Percentiles rank a stretch among this genome's conserved stretches.
These are phyloP conservation scores for Ambrosiella xylebori DNA, from an alignment of 2,329 filamentous ascomycete species.

Conservation along the genomic window DNA sequence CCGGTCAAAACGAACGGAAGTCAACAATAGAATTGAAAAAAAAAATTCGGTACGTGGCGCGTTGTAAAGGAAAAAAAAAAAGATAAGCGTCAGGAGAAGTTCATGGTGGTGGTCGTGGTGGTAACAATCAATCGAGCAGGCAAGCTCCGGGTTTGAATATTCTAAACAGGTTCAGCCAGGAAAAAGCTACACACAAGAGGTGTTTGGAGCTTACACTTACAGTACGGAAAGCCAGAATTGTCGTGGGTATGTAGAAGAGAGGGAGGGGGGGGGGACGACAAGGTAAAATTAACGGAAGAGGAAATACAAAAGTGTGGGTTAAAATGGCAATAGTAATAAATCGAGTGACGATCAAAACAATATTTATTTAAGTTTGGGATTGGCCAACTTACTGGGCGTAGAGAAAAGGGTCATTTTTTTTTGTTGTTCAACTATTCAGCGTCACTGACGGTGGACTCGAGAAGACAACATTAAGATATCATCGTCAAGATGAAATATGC, in stretches of 20 bases:
- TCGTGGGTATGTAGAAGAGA: no score
- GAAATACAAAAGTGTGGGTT: no score
- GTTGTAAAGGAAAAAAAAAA: background rate
- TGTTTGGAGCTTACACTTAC: background rate
- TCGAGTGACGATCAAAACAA: background rate
- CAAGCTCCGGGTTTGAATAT: background rate
- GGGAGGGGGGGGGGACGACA: no score
- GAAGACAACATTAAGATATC: background rate
- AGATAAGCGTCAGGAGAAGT: background rate
- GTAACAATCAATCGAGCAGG: background rate
- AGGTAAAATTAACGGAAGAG: no score
- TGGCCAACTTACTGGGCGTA: background rate
- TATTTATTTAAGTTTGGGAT: background rate
- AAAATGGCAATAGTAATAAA: background rate
- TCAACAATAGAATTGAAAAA: background rate
- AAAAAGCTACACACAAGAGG: background rate
- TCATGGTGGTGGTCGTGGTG: background rate
- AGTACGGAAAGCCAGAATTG: background rate
- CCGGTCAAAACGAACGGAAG: background rate
- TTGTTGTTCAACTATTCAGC: background rate
- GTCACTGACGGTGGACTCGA: background rate
- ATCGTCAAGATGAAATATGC: background rate
- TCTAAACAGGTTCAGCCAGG: background rate
- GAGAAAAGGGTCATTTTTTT: background rate
- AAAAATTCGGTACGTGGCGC: background rate